These are phyloP conservation scores for Cladophialophora exuberans DNA, from an alignment of 2,329 filamentous ascomycete genomes.

Conservation along the genomic window DNA sequence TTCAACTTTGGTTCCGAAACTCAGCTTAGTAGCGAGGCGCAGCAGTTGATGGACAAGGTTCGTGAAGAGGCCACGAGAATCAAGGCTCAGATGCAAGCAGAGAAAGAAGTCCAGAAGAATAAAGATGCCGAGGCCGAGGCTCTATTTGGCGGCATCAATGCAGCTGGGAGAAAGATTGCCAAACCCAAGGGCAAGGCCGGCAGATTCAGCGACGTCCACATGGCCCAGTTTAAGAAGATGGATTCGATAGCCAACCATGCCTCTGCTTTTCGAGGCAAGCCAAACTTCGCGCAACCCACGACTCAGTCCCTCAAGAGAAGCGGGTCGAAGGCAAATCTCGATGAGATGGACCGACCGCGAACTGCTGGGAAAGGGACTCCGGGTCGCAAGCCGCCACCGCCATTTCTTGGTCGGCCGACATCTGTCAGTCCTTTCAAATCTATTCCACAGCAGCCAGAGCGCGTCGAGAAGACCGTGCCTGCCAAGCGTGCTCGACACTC, in stretches of 20 bases:
- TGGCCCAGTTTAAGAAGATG: slow-evolving; percentile 94
- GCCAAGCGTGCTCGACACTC: slow-evolving; percentile 74
- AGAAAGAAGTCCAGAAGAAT: slow-evolving; percentile 60
- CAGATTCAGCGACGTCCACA: slow-evolving; percentile 83
- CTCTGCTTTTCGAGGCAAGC: slow-evolving; percentile 66
- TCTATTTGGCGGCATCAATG: slow-evolving; percentile 36
- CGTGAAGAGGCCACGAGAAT: slow-evolving; percentile 72
- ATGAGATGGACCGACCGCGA: slow-evolving; percentile 54
- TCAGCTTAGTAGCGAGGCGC: slow-evolving; percentile 54
- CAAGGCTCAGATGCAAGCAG: slow-evolving; percentile 67
- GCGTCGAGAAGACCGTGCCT: slow-evolving; percentile 43
- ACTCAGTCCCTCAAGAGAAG: slow-evolving; percentile 54
- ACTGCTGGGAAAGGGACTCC: slow-evolving; percentile 44
- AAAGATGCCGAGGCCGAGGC: slow-evolving; percentile 53
- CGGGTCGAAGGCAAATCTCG: slow-evolving; percentile 66
- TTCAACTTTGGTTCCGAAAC: slow-evolving; percentile 50
- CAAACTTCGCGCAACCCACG: slow-evolving; percentile 47
- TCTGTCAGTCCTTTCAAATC: slow-evolving; percentile 38
- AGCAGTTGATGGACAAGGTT: slow-evolving; percentile 66
- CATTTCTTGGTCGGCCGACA: slow-evolving; percentile 37
- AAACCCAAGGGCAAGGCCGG: slow-evolving; percentile 75
- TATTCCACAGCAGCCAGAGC: slow-evolving; percentile 35
- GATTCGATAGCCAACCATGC: slow-evolving; percentile 89
- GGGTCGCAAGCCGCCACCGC: slow-evolving; percentile 35
- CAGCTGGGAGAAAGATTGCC: slow-evolving; percentile 70